Conservation (phyloP, 2,329 filamentous ascomycete species). For the Neofusicoccum parvum region DNA sequence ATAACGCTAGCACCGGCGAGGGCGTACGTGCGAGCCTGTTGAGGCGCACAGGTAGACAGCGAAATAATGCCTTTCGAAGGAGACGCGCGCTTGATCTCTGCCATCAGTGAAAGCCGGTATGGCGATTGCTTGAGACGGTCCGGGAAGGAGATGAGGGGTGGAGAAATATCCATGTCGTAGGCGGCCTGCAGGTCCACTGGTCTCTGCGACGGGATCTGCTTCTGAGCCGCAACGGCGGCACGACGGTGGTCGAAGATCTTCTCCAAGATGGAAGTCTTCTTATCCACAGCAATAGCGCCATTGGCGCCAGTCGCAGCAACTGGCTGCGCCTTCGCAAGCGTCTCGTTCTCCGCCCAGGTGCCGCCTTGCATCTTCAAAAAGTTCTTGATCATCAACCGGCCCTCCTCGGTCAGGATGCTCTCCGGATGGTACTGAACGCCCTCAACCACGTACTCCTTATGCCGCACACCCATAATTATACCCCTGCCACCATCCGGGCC, state of each 20-base stretch:
- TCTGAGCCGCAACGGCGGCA: constrained; percentile 76
- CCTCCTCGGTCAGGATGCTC: constrained; percentile 90
- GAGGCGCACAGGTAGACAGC: constrained; percentile 80
- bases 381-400: constrained; percentile 87
- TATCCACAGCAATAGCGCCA: constrained; percentile 43
- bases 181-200: constrained; percentile 81
- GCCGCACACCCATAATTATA: constrained; percentile 94
- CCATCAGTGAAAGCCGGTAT: constrained; percentile 90
- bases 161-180: constrained; percentile 81
- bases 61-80: constrained; percentile 96
- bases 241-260: constrained; percentile 85
- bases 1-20: constrained; percentile 94
- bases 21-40: constrained; percentile 89
- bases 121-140: constrained; percentile 78
- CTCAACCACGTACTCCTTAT: constrained; percentile 89
- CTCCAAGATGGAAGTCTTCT: constrained; percentile 84
- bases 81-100: constrained; percentile 95
- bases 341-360: constrained; percentile 83
- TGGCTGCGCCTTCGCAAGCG: constrained; percentile 46
- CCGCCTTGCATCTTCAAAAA: constrained; percentile 87
- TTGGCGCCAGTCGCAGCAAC: constrained; percentile 28
- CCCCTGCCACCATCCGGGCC: constrained; percentile 75
- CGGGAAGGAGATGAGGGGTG: constrained; percentile 79
- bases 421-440: constrained; percentile 98
- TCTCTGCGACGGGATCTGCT: constrained; percentile 80